Evolutionary conservation across 1,284 basidiomycete species (phyloP).

Genomic region (Marasmius sp.): DNA sequence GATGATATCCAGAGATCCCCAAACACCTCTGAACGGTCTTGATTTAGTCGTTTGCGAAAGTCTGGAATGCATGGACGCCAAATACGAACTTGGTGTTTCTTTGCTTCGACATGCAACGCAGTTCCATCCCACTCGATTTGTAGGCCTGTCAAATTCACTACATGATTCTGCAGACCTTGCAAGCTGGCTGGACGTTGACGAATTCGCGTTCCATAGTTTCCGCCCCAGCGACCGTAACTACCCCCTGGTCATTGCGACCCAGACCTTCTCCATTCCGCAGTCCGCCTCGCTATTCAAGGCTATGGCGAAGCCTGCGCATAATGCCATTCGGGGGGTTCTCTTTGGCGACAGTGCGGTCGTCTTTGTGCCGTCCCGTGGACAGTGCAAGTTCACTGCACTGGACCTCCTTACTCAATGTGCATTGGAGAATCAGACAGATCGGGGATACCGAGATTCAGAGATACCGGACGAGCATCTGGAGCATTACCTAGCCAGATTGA

Average conservation of each 20-base stretch:
- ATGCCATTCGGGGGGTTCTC: constrained; percentile 49
- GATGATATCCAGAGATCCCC: constrained; percentile 32
- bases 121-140: constrained; percentile 63
- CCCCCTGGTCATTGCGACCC: constrained; percentile 67
- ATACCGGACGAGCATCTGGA: constrained; percentile 62
- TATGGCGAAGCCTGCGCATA: constrained; percentile 91
- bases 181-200: constrained; percentile 79
- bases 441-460: constrained; percentile 67
- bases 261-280: constrained; percentile 86
- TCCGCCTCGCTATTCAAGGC: constrained; percentile 87
- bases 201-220: constrained; percentile 75
- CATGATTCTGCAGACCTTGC: constrained; percentile 82
- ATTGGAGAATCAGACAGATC: constrained; percentile 68
- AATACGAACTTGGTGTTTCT: constrained; percentile 84
- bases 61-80: constrained; percentile 80
- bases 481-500: constrained; percentile 59
- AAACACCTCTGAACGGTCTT: constrained; percentile 41
- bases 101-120: constrained; percentile 66
- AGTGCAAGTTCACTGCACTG: constrained; percentile 75
- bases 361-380: constrained; percentile 89
- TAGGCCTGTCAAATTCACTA: constrained; percentile 81
- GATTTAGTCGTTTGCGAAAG: constrained; percentile 82
- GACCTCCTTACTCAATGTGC: constrained; percentile 91
- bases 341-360: constrained; percentile 65
- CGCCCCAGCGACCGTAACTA: constrained; percentile 83